Evolutionary conservation across 2,329 filamentous ascomycete species (phyloP).

Genomic region (Fusarium musae): DNA sequence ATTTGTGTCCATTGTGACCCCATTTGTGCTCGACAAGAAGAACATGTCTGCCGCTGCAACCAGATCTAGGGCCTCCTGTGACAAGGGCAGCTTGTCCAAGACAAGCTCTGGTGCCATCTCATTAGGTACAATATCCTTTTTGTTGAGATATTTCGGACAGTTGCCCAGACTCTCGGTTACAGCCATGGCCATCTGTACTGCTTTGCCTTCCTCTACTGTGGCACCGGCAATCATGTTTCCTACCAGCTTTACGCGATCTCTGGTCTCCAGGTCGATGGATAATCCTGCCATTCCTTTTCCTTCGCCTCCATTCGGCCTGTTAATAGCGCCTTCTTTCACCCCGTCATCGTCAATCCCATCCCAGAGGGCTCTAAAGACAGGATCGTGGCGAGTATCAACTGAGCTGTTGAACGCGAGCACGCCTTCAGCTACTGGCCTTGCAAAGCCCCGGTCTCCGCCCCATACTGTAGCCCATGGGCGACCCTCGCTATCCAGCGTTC

Average conservation of each 20-base stretch:
- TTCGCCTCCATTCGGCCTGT: constrained; percentile 52
- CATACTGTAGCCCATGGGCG: constrained; percentile 82
- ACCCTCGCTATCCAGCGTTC: constrained; percentile 72
- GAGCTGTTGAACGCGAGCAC: constrained; percentile 72
- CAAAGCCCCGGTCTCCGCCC: constrained; percentile 79
- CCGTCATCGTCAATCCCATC: constrained; percentile 60
- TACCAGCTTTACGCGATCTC: constrained; percentile 79
- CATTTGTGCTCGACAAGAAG: constrained; percentile 77
- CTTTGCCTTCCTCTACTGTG: constrained; percentile 52
- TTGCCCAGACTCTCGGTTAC: constrained; percentile 82
- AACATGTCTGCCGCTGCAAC: constrained; percentile 76
- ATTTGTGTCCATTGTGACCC: constrained; percentile 83
- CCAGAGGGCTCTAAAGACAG: constrained; percentile 73
- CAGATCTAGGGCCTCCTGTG: constrained; percentile 65
- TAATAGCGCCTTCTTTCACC: constrained; percentile 43
- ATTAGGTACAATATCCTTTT: constrained; percentile 68
- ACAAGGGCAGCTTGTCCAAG: constrained; percentile 56
- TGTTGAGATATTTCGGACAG: constrained; percentile 89
- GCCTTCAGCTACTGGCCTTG: constrained; percentile 67
- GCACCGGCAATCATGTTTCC: constrained; percentile 76
- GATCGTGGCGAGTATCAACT: constrained; percentile 73
- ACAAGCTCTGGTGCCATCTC: constrained; percentile 62
- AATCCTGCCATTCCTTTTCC: constrained; percentile 60
- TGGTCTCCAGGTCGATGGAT: constrained; percentile 61
- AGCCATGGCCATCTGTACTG: constrained; percentile 69